These are phyloP conservation scores for Daldinia concentrica DNA, from an alignment of 495 filamentous ascomycete genomes.

Conservation along the genomic window DNA sequence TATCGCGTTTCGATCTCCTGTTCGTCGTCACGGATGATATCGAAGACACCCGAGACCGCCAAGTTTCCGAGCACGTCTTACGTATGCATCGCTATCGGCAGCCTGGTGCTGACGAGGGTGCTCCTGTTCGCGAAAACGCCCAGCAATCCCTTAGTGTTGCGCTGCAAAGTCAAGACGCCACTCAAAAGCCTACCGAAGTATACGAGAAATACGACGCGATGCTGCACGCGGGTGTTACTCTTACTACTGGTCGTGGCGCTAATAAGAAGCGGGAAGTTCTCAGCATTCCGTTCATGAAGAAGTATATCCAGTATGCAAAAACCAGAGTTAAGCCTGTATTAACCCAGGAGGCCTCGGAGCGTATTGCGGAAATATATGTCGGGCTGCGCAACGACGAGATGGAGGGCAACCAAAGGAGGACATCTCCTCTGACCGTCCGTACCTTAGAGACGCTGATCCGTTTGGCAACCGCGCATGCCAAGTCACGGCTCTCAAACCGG, in stretches of 20 bases:
- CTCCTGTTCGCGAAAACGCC: constrained; percentile 88
- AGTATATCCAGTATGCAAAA: constrained; percentile 99
- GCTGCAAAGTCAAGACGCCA: constrained; percentile 77
- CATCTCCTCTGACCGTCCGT: constrained; percentile 94
- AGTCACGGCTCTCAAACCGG: constrained; percentile 87
- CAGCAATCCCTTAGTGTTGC: constrained; percentile 90
- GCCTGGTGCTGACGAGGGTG: constrained; percentile 92
- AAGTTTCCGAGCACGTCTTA: constrained; percentile 94
- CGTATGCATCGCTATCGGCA: constrained; percentile 98
- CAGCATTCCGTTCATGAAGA: constrained; percentile 98
- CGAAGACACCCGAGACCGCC: constrained; percentile 88
- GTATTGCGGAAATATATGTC: constrained; percentile 92
- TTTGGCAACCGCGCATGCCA: constrained; percentile 95
- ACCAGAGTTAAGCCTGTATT: constrained; percentile 88
- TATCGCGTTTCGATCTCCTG: constrained; percentile 98
- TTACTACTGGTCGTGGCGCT: constrained; percentile 73
- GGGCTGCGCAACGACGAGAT: constrained; percentile 95
- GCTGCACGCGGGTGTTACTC: constrained; percentile 90
- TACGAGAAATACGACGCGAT: constrained; percentile 97
- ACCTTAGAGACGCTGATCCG: constrained; percentile 97
- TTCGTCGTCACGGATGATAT: constrained; percentile 99
- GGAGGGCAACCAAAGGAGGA: constrained; percentile 91
- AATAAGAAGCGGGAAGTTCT: constrained; percentile 88
- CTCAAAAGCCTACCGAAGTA: constrained; percentile 79
- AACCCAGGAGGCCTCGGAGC: constrained; percentile 91